Evolutionary conservation across 2,329 filamentous ascomycete genomes (phyloP).

Genomic region (Beauveria australis): DNA sequence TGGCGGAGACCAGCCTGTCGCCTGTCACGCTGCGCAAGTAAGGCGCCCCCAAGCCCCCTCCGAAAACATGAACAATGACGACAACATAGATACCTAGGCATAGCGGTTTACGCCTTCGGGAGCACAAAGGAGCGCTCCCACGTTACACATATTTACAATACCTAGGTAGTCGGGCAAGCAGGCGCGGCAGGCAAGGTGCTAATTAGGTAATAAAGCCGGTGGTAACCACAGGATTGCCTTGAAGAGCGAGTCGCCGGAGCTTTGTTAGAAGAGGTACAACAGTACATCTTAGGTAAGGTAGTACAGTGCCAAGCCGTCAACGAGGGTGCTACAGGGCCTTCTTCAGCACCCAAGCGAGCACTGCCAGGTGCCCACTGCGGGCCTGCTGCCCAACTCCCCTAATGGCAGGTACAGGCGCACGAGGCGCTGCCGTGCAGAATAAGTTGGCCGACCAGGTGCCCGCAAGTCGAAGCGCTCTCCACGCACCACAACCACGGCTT

Average conservation of each 20-base stretch:
- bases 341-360: neutral
- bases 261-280: neutral
- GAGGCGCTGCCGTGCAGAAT: neutral
- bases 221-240: neutral
- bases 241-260: neutral
- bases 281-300: too few species aligned
- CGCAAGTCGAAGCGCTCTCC: neutral
- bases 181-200: too few species aligned
- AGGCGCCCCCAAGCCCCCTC: neutral
- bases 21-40: neutral
- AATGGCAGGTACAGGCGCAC: neutral
- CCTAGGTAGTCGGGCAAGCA: too few species aligned
- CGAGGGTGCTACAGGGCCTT: neutral
- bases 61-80: slow-evolving; percentile 9
- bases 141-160: too few species aligned
- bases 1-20: neutral
- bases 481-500: neutral
- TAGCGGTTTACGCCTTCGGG: too few species aligned
- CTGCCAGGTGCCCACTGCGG: neutral
- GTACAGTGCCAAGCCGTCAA: neutral
- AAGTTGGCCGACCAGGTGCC: neutral
- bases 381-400: neutral
- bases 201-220: neutral
- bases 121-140: too few species aligned
- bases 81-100: neutral